A percentile compares a stretch with the other conserved stretches of the same genome.
Evolutionary conservation across 495 filamentous ascomycete genomes (phyloP).

Genomic region (Beverwykella pulmonaria): DNA sequence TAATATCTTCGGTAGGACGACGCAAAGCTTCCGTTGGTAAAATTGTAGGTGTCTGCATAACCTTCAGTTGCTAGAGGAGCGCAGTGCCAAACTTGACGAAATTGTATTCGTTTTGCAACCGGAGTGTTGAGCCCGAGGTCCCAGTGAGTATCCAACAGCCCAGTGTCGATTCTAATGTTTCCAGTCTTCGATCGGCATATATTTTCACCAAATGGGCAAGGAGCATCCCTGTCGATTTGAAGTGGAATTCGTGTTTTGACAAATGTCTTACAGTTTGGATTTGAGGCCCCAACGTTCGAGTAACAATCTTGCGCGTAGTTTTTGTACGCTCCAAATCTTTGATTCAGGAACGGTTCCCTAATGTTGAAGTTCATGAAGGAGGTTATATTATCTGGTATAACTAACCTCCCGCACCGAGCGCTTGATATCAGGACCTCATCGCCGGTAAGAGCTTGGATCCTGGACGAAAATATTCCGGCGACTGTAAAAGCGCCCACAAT

Average conservation of each 20-base stretch:
- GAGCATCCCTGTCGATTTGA: not conserved
- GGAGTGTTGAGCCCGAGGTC: conserved; percentile 15
- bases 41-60: not conserved
- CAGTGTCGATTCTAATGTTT: conserved; percentile 11
- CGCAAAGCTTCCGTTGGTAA: too few relatives aligned
- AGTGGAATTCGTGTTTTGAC: not conserved
- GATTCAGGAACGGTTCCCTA: not conserved
- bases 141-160: conserved; percentile 2
- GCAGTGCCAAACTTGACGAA: not conserved
- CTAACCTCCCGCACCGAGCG: not conserved
- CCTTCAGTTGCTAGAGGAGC: conserved; percentile 11
- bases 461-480: conserved; percentile 3
- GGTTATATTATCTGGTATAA: not conserved
- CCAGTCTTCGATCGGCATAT: not conserved
- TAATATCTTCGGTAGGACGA: too few relatives aligned
- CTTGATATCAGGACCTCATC: not conserved
- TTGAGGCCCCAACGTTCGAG: not conserved
- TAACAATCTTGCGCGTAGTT: conserved; percentile 4
- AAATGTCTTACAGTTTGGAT: not conserved
- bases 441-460: not conserved
- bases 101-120: conserved; percentile 5
- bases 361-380: not conserved
- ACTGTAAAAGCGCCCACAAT: not conserved
- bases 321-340: not conserved
- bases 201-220: not conserved